A percentile compares a stretch with the other conserved stretches of the same genome.
Evolutionary conservation across 345 rosid species (phyloP).

Genomic region (Eucalyptus coolabah): DNA sequence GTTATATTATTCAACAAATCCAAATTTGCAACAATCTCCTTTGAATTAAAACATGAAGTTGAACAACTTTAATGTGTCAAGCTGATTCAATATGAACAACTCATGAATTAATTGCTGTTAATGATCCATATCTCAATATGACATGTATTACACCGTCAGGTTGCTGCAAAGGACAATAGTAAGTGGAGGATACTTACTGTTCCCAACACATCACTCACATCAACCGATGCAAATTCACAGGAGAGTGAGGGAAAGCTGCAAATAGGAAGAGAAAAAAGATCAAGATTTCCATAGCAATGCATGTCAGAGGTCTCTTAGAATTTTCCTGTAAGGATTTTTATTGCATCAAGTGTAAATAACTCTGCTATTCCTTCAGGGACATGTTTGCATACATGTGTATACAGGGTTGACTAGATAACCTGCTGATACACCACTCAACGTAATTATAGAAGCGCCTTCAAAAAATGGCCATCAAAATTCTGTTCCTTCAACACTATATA

Average conservation of each 20-base stretch:
- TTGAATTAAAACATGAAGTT: background rate
- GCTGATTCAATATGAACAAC: background rate
- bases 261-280: background rate
- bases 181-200: conserved; percentile 61
- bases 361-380: background rate
- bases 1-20: background rate
- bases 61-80: background rate
- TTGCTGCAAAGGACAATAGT: background rate
- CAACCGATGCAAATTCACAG: conserved; percentile 96
- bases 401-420: background rate
- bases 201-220: conserved; percentile 92
- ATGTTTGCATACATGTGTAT: background rate
- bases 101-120: background rate
- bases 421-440: background rate
- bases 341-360: background rate
- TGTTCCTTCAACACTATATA: background rate
- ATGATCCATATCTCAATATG: background rate
- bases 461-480: background rate
- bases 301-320: background rate
- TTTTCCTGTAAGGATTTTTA: background rate
- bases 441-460: background rate
- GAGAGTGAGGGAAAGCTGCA: conserved; percentile 95
- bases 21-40: background rate
- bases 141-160: background rate
- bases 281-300: background rate